Conservation (phyloP, 177 flowering plant genomes). For the Vitis hybrid region DNA sequence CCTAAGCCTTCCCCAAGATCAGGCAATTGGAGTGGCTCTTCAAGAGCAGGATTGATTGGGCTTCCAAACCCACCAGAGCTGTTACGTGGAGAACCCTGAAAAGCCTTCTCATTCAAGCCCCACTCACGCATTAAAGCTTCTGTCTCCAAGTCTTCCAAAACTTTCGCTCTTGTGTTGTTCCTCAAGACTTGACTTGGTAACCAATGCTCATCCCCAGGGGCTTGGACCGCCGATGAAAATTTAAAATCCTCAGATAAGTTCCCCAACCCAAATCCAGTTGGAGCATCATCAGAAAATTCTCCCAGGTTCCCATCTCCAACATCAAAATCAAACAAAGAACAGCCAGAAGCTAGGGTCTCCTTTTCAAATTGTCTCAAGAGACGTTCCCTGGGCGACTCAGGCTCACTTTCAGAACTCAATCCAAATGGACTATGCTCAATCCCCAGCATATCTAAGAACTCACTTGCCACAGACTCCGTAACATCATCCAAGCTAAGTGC, state of each 20-base stretch:
- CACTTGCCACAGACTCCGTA: slow-evolving; percentile 70
- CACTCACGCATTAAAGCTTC: slow-evolving; percentile 90
- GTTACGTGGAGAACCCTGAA: slow-evolving; percentile 60
- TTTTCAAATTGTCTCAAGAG: slow-evolving; percentile 83
- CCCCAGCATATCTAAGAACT: slow-evolving; percentile 79
- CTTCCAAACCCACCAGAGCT: slow-evolving; percentile 69
- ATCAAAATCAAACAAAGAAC: slow-evolving; percentile 46
- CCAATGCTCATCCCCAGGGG: slow-evolving; percentile 24
- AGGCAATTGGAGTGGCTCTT: slow-evolving; percentile 62
- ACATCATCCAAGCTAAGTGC: slow-evolving; percentile 70
- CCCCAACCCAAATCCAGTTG: slow-evolving; percentile 22
- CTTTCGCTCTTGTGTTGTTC: slow-evolving; percentile 39
- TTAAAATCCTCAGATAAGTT: slow-evolving; percentile 39
- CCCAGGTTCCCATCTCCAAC: slow-evolving; percentile 19
- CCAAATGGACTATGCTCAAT: slow-evolving; percentile 75
- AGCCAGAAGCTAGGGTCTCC: slow-evolving; percentile 62
- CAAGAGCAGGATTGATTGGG: slow-evolving; percentile 59
- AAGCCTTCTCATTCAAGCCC: slow-evolving; percentile 88
- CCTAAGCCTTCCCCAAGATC: slow-evolving; percentile 90
- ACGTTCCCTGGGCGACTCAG: slow-evolving; percentile 90
- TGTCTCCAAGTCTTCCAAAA: slow-evolving; percentile 74
- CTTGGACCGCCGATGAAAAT: slow-evolving; percentile 25
- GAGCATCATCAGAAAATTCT: slow-evolving; percentile 20
- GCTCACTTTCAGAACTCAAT: slow-evolving; percentile 77
- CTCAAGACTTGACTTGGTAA: slow-evolving; percentile 21